Evolutionary conservation across 805 yeast genomes (phyloP).

Genomic region (Yamadazyma philogaea): DNA sequence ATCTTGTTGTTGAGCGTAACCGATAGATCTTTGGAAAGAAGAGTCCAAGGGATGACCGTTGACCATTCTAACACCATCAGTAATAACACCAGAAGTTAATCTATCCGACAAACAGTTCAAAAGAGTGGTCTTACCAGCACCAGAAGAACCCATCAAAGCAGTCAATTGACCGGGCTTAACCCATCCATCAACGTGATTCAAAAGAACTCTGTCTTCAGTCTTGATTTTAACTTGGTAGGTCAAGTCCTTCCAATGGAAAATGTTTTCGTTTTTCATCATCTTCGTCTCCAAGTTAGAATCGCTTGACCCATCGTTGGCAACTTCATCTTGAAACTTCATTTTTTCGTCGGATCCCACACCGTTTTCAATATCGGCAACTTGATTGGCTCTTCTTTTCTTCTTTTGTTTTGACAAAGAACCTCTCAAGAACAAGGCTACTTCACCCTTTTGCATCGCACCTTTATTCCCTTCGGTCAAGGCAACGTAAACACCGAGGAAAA

Average conservation of each 20-base stretch:
- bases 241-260: constrained; percentile 39
- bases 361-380: constrained; percentile 30
- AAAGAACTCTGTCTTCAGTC: constrained; percentile 33
- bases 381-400: constrained; percentile 17
- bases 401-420: constrained; percentile 31
- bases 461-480: constrained; percentile 15
- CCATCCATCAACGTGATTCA: constrained; percentile 53
- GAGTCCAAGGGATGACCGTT: constrained; percentile 62
- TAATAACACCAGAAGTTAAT: constrained; percentile 15
- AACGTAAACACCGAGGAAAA: constrained; percentile 32
- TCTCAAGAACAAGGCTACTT: constrained; percentile 26
- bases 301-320: constrained; percentile 20
- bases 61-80: constrained; percentile 58
- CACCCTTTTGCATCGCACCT: constrained; percentile 31
- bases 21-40: constrained; percentile 73
- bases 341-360: constrained; percentile 25
- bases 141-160: constrained; percentile 82
- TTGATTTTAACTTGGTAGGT: constrained; percentile 37
- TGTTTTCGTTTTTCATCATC: constrained; percentile 30
- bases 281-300: constrained; percentile 18
- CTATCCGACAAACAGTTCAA: constrained; percentile 71
- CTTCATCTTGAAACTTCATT: constrained; percentile 9
- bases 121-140: constrained; percentile 81
- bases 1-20: constrained; percentile 80
- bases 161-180: constrained; percentile 82